Evolutionary conservation across 2,329 filamentous ascomycete species (phyloP), one percentile per base, ranked within the genome.

Genomic region (Hypoxylon sp.): DNA sequence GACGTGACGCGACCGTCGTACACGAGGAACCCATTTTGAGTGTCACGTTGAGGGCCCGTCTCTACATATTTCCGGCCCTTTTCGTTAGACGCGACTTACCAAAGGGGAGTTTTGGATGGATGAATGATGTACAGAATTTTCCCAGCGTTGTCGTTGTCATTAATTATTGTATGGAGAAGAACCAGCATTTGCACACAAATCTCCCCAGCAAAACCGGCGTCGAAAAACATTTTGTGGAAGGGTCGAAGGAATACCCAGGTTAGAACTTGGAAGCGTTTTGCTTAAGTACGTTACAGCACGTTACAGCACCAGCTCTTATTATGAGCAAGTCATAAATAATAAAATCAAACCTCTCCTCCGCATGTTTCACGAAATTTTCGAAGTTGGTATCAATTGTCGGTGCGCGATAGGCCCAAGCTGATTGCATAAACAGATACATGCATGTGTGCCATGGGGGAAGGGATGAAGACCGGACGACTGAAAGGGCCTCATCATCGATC

Each of bases 1-100:
- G 71, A 78, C 76, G 59, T 76, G 69, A 74, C 48, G 56, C 25
- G 36, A 68, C 51, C 32, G 56, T 63, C 36, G 38, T 43, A 61
- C 46, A 63, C 48, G 60, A 61, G 56, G 66, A 69, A 56, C 62
- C 63, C 57, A 64, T 58, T 62, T 57, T 13, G 25, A 50, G 52
- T 23, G 57, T 53, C 46, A 28, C 58, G 49, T 46, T 51, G 38
- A 48, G 38, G 21, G 43, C 13, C n/a, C 30, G 30, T 55, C n/a
- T 58, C 25, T 52, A 28, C 49, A 28, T 45, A 50, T 60, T 52
- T 45, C 34, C 23, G 17, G 25, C 36, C 17, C 23, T 50, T 60
- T 46, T 49, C 25, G 46, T 52, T 32, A 45, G 11, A 34, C 30
- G n/a, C 28, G 53, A 41, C 36, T 60, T 45, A 38, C 17, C 36